Evolutionary conservation across 768 basidiomycete genomes (phyloP), one percentile per base, ranked within the genome.

Genomic region (Tricholoma saponaceum): DNA sequence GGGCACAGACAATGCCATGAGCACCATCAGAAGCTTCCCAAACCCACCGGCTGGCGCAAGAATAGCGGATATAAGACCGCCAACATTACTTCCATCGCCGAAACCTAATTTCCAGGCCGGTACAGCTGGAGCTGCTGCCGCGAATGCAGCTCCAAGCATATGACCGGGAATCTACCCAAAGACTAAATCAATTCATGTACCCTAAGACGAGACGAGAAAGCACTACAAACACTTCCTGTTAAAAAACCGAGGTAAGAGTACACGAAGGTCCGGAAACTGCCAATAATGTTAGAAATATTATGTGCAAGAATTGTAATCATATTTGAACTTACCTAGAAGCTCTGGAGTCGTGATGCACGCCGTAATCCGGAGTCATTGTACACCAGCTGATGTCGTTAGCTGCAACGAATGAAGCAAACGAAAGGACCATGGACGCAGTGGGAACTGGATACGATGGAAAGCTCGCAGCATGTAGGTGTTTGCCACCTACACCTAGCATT

Each of bases 1-100:
- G 0, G 85, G 82, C 12, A 92, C 84, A 57, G 85, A 86, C 28
- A 95, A 71, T n/a, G 86, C 83, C 60, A 93, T 76, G 55, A 94
- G 66, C 25, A 89, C 87, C 0, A 86, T 76, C 46, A 91, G 73
- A 70, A 89, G 83, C 61, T 88, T 88, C 0, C 88, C 84, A 69
- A 90, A 90, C 30, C 78, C 78, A 0, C 83, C 83, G 1, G 74
- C 72, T 3, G 89, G 87, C 16, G 73, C 71, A 5, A 90, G 75
- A 64, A 89, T 79, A 0, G 84, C 86, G 6, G 74, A 77, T 13
- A 89, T 63, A 14, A 91, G 77, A 0, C 87, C 87, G 28, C 87
- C 89, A 22, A 87, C 67, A 74, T 81, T 66, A n/a, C 76, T 79
- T 0, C 78, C 81, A 4, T 70, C 50, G 2, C 77, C 73, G 59